Conservation (phyloP, 2,329 filamentous ascomycete genomes). For the Pseudogymnoascus sp. region DNA sequence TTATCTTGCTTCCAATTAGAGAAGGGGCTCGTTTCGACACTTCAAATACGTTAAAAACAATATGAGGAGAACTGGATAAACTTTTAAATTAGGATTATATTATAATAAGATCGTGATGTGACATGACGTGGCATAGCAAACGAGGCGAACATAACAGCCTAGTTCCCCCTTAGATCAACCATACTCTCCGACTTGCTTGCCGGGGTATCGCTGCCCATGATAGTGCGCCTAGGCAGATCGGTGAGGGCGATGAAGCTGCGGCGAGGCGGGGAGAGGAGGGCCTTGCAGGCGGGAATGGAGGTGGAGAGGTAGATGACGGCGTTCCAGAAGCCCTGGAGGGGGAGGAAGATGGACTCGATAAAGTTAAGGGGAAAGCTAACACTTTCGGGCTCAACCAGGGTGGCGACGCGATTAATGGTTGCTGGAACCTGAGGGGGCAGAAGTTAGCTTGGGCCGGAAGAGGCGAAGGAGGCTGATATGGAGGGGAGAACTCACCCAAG, state of each 20-base stretch:
- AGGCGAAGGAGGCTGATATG: conserved; percentile 65
- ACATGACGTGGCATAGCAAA: conserved; percentile 1
- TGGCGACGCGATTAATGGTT: conserved; percentile 66
- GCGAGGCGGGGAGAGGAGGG: background rate
- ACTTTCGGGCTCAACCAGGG: conserved; percentile 46
- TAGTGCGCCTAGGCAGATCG: background rate
- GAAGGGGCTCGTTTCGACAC: background rate
- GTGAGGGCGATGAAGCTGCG: conserved; percentile 1
- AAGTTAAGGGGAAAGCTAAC: conserved; percentile 50
- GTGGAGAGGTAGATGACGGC: conserved; percentile 65
- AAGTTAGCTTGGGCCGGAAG: conserved; percentile 43
- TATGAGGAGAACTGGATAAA: background rate
- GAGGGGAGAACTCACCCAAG: conserved; percentile 66
- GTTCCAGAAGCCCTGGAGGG: conserved; percentile 80
- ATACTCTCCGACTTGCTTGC: background rate
- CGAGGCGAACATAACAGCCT: background rate
- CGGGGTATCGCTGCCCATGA: background rate
- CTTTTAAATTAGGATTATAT: background rate
- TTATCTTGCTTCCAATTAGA: background rate
- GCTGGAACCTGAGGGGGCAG: conserved; percentile 50
- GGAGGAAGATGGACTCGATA: conserved; percentile 61
- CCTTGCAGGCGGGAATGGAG: background rate
- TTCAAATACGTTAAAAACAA: background rate
- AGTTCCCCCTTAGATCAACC: conserved; percentile 2
- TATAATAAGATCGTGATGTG: background rate